Conservation (phyloP, 768 basidiomycete genomes). For the Wakefieldia striispora region DNA sequence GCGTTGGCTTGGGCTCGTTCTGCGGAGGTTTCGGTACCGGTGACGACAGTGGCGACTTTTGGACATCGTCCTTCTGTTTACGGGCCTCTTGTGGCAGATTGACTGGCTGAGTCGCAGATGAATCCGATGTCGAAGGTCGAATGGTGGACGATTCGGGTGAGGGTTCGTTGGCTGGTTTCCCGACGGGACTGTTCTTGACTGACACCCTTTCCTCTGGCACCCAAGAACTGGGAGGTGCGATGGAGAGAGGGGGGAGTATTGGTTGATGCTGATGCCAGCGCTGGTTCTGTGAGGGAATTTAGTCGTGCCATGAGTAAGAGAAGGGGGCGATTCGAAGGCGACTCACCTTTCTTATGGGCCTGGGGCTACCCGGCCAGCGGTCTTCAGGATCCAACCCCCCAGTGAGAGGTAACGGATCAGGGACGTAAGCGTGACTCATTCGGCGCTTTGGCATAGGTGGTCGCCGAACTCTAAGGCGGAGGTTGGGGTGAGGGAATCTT, state of each 20-base stretch:
- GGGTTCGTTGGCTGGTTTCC: constrained; percentile 13
- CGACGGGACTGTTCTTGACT: constrained; percentile 2
- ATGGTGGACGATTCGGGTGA: constrained; percentile 18
- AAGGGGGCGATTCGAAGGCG: neutral
- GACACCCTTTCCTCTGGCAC: neutral
- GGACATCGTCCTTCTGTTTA: neutral
- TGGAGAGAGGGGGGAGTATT: constrained; percentile 4
- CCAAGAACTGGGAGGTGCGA: neutral
- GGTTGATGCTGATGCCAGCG: constrained; percentile 17
- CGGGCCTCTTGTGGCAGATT: neutral
- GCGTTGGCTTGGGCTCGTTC: constrained; percentile 4
- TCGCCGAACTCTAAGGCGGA: constrained; percentile 26
- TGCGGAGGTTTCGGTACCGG: constrained; percentile 1
- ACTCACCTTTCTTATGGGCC: constrained; percentile 14
- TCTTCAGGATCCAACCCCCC: constrained; percentile 1
- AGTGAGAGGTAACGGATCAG: constrained; percentile 3
- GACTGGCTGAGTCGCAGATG: constrained; percentile 2
- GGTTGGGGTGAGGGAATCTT: constrained; percentile 11
- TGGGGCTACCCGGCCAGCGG: constrained; percentile 16
- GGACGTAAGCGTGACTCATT: constrained; percentile 4
- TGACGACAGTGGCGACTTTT: neutral
- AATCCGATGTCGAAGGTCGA: constrained; percentile 18
- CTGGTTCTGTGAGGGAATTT: neutral
- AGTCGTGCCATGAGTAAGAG: neutral
- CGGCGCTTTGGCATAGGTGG: constrained; percentile 29